Conservation (phyloP, 1,139 yeast genomes). For the Hanseniaspora gamundiae region DNA sequence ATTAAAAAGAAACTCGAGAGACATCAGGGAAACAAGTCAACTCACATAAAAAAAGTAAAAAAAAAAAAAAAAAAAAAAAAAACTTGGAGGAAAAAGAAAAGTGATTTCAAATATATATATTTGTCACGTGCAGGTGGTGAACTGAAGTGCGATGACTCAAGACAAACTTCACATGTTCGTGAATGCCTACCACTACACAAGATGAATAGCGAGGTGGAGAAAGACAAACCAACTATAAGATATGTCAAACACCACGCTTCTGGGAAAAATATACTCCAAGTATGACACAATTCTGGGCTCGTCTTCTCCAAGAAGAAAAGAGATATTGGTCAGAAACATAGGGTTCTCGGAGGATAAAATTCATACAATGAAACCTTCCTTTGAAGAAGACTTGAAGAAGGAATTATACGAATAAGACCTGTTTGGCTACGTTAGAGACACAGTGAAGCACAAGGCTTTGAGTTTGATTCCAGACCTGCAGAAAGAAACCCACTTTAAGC, state of each 20-base stretch:
- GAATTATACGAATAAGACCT: conserved; percentile 21
- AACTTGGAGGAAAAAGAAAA: not conserved
- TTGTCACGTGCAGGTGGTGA: no score
- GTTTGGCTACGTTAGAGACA: conserved; percentile 50
- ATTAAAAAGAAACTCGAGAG: no score
- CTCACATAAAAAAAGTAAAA: no score
- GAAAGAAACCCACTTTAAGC: conserved; percentile 6
- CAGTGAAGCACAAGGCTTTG: conserved; percentile 53
- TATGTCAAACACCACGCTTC: not conserved
- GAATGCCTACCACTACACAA: no score
- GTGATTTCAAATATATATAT: not conserved
- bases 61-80: not conserved
- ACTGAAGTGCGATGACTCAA: no score
- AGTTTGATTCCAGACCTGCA: conserved; percentile 41
- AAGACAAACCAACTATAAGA: no score
- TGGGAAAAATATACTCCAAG: conserved; percentile 16
- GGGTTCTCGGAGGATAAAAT: conserved; percentile 42
- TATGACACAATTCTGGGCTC: conserved; percentile 56
- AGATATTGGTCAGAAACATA: conserved; percentile 47
- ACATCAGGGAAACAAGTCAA: no score
- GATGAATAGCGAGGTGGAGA: no score
- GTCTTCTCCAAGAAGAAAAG: conserved; percentile 67
- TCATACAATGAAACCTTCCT: conserved; percentile 32
- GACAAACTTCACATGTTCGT: no score
- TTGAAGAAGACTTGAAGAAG: conserved; percentile 66